These are phyloP conservation scores for Bryopsis sp. DNA, from an alignment of 139 green algal species.

Conservation along the genomic window DNA sequence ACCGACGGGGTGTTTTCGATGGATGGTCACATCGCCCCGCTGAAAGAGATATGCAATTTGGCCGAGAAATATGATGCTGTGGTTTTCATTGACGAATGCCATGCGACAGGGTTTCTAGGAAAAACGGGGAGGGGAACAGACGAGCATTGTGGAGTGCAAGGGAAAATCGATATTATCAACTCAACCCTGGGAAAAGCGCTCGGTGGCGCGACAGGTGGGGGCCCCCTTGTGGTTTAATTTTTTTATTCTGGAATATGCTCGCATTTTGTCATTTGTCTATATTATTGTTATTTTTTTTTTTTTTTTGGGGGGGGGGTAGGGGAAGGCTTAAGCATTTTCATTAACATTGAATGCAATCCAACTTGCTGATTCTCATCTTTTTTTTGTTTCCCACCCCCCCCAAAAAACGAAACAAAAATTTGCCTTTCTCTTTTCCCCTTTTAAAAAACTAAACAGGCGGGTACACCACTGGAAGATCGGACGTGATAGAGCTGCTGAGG, in stretches of 20 bases:
- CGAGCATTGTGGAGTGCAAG: conserved; percentile 41
- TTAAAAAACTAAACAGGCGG: too few relatives aligned
- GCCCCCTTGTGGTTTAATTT: too few relatives aligned
- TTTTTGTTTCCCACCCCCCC: too few relatives aligned
- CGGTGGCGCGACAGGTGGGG: conserved; percentile 48
- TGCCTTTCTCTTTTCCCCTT: too few relatives aligned
- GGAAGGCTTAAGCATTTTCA: too few relatives aligned
- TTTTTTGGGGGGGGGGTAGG: too few relatives aligned
- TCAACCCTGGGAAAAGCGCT: conserved; percentile 63
- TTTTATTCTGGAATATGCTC: too few relatives aligned
- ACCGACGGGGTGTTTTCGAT: conserved; percentile 63
- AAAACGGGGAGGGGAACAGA: conserved; percentile 45
- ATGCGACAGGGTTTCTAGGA: conserved; percentile 55
- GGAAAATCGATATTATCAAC: conserved; percentile 59
- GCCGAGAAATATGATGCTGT: conserved; percentile 39
- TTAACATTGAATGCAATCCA: too few relatives aligned
- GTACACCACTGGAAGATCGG: conserved; percentile 42
- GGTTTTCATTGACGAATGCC: conserved; percentile 50
- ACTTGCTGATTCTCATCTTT: too few relatives aligned
- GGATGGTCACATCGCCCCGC: conserved; percentile 48
- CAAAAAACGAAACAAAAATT: too few relatives aligned
- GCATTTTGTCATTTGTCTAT: too few relatives aligned
- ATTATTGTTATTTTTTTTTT: too few relatives aligned
- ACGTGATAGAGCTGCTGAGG: conserved; percentile 46
- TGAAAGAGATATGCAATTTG: conserved; percentile 39